Conservation (phyloP, 352 stramenopile genomes). For the Globisporangium irregulare region DNA sequence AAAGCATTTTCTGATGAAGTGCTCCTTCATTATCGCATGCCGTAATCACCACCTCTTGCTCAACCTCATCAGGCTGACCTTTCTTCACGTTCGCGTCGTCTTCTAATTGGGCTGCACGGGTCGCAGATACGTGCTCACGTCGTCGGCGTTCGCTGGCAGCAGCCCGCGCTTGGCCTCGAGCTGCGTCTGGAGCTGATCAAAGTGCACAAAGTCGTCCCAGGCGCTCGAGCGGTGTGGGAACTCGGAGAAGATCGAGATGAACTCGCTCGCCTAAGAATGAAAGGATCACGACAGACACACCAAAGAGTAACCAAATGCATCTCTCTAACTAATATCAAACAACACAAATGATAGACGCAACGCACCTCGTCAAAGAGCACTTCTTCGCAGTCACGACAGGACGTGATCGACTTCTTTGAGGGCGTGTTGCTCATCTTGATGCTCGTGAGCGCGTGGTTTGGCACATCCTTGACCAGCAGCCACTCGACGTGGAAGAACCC, state of each 20-base stretch:
- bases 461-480: constrained; percentile 82
- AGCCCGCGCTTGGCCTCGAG: constrained; percentile 59
- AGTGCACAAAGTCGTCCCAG: constrained; percentile 73
- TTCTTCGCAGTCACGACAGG: constrained; percentile 76
- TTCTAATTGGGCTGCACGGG: constrained; percentile 2
- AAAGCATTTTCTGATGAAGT: no score
- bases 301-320: neutral
- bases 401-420: constrained; percentile 78
- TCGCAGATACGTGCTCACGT: constrained; percentile 12
- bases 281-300: neutral
- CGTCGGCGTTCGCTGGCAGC: neutral
- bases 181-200: constrained; percentile 49
- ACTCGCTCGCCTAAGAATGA: constrained; percentile 48
- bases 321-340: neutral
- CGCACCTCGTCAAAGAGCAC: constrained; percentile 69
- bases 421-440: constrained; percentile 82
- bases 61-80: neutral
- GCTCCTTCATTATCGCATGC: neutral
- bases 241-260: constrained; percentile 56
- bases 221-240: constrained; percentile 59
- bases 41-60: neutral
- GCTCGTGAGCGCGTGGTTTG: constrained; percentile 69
- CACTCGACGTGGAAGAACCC: constrained; percentile 79
- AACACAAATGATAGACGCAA: neutral
- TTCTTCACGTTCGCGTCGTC: neutral